Base-by-base conservation (phyloP, 2,329 filamentous ascomycete genomes). In the Huntiella bhutanensis region DNA sequence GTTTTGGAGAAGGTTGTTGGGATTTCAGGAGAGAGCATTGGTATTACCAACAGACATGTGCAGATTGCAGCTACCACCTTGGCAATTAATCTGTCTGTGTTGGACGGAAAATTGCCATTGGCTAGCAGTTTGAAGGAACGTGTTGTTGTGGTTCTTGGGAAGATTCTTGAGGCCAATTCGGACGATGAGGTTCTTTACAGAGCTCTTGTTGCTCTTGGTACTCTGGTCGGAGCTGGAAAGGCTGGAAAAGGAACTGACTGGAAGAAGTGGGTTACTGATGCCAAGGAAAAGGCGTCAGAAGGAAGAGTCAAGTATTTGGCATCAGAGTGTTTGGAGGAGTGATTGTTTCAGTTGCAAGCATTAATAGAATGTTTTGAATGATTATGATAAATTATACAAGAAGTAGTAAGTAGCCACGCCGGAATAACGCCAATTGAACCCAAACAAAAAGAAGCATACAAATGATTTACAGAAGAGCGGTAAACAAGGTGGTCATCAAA, bases 161-260 rank as follows among this genome's bases (percentile, higher is more conserved):
- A 69, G 47, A 70, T 88, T 1, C 61, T 93, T 1, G 63, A 66
- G 4, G 70, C 67, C 3, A 78, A 83, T 52, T 75, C 68, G 2
- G 87, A 96, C 54, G 74, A 78, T 0, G 91, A 96, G 58, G 82
- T 84, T 0, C 63, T 91, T 3, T 96, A 87, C 58, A 76, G 91
- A 16, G 75, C 76, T 0, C 68, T 96, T 4, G 82, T 93, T 5
- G 84, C 83, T 0, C 62, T 88, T 0, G 92, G 91, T 0, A 98
- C 87, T 1, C 58, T 49, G 59, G 85, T 82, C 11, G 68, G 76
- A n/a, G 64, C 5, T 8, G 41, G 41, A 17, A 33, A 42, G 33
- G 33, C 13, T 12, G 40, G 12, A 3, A 41, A 17, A 8, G 33
- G 6, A 2, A 22, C 11, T 5, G 44, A 46, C 4, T 47, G 49